Evolutionary conservation across 306 rosid genomes (phyloP).

Genomic region (Fragaria iinumae): DNA sequence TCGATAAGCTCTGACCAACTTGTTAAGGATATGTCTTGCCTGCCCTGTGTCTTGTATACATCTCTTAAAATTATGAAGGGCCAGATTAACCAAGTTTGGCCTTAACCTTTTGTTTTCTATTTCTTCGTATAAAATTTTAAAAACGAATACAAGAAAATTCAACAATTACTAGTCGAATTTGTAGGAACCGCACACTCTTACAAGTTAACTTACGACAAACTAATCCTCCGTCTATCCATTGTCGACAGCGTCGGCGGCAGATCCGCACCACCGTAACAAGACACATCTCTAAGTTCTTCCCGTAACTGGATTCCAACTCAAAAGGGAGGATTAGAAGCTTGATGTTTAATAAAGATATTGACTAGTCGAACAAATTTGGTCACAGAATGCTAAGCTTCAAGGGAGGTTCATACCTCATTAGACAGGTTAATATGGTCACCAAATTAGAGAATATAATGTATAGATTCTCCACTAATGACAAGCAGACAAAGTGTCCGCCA

Average conservation of each 20-base stretch:
- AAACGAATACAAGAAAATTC: no score
- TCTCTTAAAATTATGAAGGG: conserved; percentile 6
- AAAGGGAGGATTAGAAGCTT: not conserved
- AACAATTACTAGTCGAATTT: no score
- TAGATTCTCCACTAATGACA: conserved; percentile 1
- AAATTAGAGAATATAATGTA: not conserved
- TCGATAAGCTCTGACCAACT: not conserved
- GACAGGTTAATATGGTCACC: not conserved
- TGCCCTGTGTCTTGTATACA: no score
- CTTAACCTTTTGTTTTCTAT: not conserved
- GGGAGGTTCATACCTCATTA: not conserved
- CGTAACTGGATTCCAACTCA: no score
- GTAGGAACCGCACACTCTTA: no score
- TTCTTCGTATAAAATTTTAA: no score
- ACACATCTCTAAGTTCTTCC: no score
- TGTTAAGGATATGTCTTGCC: not conserved
- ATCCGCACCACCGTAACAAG: no score
- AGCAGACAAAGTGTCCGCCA: conserved; percentile 7
- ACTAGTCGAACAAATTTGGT: not conserved
- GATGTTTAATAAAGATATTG: not conserved
- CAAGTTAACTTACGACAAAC: no score
- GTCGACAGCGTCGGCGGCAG: no score
- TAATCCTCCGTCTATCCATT: no score
- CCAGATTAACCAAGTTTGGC: not conserved
- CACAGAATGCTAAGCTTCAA: not conserved